Evolutionary conservation across 257 asterid genomes (phyloP), one percentile per base, ranked within the genome.

Genomic region (Plantago major): DNA sequence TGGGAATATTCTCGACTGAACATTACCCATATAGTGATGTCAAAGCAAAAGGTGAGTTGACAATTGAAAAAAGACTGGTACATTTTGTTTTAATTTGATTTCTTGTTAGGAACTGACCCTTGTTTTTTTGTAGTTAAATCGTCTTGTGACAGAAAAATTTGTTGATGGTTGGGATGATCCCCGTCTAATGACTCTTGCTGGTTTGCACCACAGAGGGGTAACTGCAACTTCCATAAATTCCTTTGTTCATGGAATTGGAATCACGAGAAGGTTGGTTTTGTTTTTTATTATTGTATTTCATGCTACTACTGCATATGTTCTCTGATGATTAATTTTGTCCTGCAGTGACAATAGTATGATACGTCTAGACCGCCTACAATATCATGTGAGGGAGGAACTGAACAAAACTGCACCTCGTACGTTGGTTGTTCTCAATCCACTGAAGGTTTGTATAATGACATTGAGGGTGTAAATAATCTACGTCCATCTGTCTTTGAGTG

Each of bases 91-190:
- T n/a, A 45, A 26, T 43, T 37, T 44, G 62, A 46, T 68, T 59
- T 9, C 26, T 63, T 7, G 52, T 58, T 60, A n/a, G 16, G 14
- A 62, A 55, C 67, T 74, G 52, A 69, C 66, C 38, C 14, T 61
- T 71, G 33, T 40, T 53, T 64, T 18, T 45, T 53, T 78, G 78
- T 84, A 92, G 99, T 79, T 92, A 62, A 92, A 92, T 71, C 91
- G 83, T 50, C 91, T 92, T 43, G 99, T 92, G 51, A 89, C 95
- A 26, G 94, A 89, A 64, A 89, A 92, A 49, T 80, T 84, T 85
- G 96, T 89, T 22, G 95, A 92, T 71, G 89, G 95, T 57, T 92
- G 97, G 99, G 99, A 92, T 76, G 99, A 92, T 75, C 99, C 99
- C 60, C 96, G 97, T 57, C 80, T 92, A 46, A 84, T 92, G 99